Evolutionary conservation across 164 flowering plant genomes (phyloP), one percentile per base, ranked within the genome.

Genomic region (Nymphaea colorata): DNA sequence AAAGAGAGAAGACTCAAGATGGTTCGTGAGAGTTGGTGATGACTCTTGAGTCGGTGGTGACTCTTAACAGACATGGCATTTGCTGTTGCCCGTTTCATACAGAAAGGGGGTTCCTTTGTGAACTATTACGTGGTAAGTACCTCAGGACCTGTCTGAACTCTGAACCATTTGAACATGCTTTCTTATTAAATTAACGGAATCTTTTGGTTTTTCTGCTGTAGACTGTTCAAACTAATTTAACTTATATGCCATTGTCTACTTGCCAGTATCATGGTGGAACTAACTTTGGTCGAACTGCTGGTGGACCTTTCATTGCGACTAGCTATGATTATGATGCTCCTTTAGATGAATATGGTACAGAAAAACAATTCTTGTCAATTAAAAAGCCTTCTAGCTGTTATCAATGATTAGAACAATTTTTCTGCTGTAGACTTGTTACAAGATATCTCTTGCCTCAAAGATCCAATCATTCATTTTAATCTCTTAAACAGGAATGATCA

Each of bases 311-410:
- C 78, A 77, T 93, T 73, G 86, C 91, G 36, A 90, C 98, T 42
- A 90, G 91, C 72, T 90, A 92, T 73, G 98, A 92, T 72, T 92
- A 92, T 69, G 96, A 88, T 81, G 98, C 98, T 70, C 98, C 98
- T 17, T 69, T 92, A 62, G 98, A 92, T 73, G 98, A 92, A 83
- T 90, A 92, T 69, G 98, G 96, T 92, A 64, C 43, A 17, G 36
- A 25, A 25, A 25, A 25, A 25, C 36, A 25, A 25, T 25, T 25
- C 36, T 25, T 36, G 7, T 6, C 57, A 51, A 8, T 51, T 51
- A 51, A 51, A 10, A 8, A 8, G 57, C 57, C 8, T 51, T 51
- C 14, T 51, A 10, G 8, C 14, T 15, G 14, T 3, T 51, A 51
- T 8, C 8, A 51, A 51, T 51, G 57, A 8, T 25, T 25, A 25